phyloP scores from a whole-genome alignment of 1,284 basidiomycete species.

The Stygiomarasmius scandens region DNA sequence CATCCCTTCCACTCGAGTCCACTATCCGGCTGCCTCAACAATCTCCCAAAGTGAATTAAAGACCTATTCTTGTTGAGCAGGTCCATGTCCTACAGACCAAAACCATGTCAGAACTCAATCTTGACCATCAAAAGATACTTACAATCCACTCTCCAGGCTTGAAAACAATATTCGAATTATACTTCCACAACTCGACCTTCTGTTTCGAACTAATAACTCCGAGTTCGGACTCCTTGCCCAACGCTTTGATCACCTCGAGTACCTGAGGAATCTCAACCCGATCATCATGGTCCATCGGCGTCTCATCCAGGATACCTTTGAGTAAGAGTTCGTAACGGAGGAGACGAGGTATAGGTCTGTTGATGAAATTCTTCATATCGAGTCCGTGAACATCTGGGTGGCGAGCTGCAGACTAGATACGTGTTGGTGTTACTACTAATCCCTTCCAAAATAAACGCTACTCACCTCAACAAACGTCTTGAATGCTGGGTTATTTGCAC shows the following conservation, averaged over 20 bases:
- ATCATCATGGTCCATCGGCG: constrained; percentile 77
- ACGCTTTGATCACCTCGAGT: constrained; percentile 81
- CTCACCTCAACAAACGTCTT: constrained; percentile 76
- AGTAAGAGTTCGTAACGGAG: constrained; percentile 89
- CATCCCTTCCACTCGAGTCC: constrained; percentile 80
- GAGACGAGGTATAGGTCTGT: constrained; percentile 86
- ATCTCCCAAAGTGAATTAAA: constrained; percentile 79
- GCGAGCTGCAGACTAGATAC: constrained; percentile 62
- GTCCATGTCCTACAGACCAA: constrained; percentile 82
- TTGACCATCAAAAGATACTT: constrained; percentile 55
- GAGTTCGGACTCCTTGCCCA: constrained; percentile 82
- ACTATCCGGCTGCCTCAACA: constrained; percentile 85
- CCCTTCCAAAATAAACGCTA: no score
- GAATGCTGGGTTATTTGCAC: constrained; percentile 78
- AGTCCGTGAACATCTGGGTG: constrained; percentile 76
- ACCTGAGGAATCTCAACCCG: constrained; percentile 79
- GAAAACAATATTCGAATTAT: constrained; percentile 78
- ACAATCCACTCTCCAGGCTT: constrained; percentile 81
- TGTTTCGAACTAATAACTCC: constrained; percentile 82
- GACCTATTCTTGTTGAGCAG: constrained; percentile 81
- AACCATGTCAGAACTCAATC: constrained; percentile 55
- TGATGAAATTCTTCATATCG: constrained; percentile 88
- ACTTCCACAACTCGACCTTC: constrained; percentile 86
- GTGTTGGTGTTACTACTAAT: no score
- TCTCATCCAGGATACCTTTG: constrained; percentile 76